Evolutionary conservation across 768 basidiomycete genomes (phyloP).

Genomic region (Leccinum boreale): DNA sequence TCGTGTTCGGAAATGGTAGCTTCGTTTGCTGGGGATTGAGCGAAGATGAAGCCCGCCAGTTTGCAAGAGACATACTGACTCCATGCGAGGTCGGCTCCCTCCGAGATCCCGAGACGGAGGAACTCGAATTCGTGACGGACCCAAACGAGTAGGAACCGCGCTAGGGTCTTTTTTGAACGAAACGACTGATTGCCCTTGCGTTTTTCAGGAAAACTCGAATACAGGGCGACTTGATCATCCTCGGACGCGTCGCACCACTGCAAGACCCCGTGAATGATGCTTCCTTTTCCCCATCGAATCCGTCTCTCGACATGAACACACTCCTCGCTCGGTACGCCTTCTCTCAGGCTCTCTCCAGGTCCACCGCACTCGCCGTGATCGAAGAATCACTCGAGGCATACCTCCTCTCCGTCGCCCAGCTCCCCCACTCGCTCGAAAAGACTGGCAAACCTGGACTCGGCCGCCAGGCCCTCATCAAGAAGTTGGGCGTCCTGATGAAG

Average conservation of each 20-base stretch:
- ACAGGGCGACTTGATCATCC: constrained; percentile 89
- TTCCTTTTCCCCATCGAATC: constrained; percentile 46
- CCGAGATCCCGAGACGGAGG: constrained; percentile 76
- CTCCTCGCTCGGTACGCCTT: constrained; percentile 86
- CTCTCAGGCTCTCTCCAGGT: constrained; percentile 88
- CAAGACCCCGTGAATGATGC: constrained; percentile 45
- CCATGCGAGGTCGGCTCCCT: constrained; percentile 63
- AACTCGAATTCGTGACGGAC: constrained; percentile 90
- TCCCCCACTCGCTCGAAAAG: constrained; percentile 72
- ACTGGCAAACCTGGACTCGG: constrained; percentile 84
- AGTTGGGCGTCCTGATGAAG: constrained; percentile 87
- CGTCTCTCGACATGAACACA: constrained; percentile 63
- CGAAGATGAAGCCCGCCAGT: constrained; percentile 69
- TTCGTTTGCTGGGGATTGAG: constrained; percentile 89
- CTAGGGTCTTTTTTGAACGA: background rate
- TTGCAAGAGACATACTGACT: constrained; percentile 60
- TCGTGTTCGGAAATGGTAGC: constrained; percentile 84
- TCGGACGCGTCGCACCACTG: constrained; percentile 67
- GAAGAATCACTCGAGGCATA: constrained; percentile 83
- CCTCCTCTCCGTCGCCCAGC: constrained; percentile 73
- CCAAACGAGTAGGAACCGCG: constrained; percentile 65
- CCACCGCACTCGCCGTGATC: constrained; percentile 83
- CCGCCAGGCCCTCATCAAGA: constrained; percentile 82
- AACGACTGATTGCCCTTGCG: constrained; percentile 5
- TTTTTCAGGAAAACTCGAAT: constrained; percentile 69